phyloP scores from a whole-genome alignment of 305 asterid species.

The Petunia hybrid region DNA sequence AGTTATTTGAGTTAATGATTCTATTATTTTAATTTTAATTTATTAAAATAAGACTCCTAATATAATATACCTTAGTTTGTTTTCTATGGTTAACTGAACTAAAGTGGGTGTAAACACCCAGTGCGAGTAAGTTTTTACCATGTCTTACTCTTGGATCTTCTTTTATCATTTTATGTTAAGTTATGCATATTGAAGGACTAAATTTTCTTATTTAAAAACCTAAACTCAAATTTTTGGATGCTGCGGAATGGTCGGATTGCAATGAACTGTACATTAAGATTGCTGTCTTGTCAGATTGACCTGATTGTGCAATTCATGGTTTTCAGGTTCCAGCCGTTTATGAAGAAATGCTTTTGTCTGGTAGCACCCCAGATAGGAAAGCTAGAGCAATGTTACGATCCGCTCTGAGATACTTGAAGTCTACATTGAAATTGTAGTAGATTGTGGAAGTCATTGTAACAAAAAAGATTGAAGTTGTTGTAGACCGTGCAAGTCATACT shows the following conservation, averaged over 20 bases:
- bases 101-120: too few relatives aligned
- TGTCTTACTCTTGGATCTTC: slow-evolving; percentile 8
- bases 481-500: slow-evolving; percentile 11
- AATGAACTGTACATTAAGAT: not conserved
- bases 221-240: not conserved
- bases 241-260: not conserved
- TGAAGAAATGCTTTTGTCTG: slow-evolving; percentile 90
- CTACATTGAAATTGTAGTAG: slow-evolving; percentile 56
- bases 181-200: slow-evolving; percentile 7
- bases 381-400: slow-evolving; percentile 95
- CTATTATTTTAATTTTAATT: too few relatives aligned
- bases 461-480: not conserved
- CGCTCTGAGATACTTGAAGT: slow-evolving; percentile 85
- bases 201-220: not conserved
- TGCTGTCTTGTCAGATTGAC: slow-evolving; percentile 10
- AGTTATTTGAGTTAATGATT: too few relatives aligned
- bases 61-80: too few relatives aligned
- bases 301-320: slow-evolving; percentile 27
- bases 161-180: not conserved
- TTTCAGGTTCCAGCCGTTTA: slow-evolving; percentile 96
- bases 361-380: slow-evolving; percentile 89
- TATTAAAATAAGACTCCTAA: too few relatives aligned
- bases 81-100: too few relatives aligned
- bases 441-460: slow-evolving; percentile 26
- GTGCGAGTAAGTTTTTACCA: too few relatives aligned